Conservation (phyloP, 345 rosid species). For the Salix koriyanagi region DNA sequence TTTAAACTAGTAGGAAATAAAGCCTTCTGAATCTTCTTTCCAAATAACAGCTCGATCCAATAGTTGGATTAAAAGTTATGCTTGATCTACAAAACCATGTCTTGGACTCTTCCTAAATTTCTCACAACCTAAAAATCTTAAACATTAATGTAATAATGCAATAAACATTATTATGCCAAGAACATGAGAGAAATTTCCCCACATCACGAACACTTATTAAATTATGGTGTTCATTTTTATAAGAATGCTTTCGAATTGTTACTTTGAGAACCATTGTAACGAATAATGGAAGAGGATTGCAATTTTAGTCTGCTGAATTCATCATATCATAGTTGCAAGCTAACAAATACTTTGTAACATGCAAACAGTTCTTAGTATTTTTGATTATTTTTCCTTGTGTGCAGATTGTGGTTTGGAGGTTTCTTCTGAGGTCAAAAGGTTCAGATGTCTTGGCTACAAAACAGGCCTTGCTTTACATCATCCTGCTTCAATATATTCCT, state of each 20-base stretch:
- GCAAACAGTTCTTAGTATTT: neutral
- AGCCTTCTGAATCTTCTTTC: too few species aligned
- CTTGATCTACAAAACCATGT: too few species aligned
- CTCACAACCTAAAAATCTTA: too few species aligned
- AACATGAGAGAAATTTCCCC: too few species aligned
- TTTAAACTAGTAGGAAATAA: too few species aligned
- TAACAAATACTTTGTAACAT: neutral
- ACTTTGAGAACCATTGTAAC: neutral
- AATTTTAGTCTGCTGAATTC: neutral
- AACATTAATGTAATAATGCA: too few species aligned
- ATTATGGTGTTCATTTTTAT: neutral
- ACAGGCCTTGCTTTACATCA: slow-evolving; percentile 59
- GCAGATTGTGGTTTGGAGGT: slow-evolving; percentile 88
- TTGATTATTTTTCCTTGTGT: slow-evolving; percentile 17
- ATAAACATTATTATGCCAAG: too few species aligned
- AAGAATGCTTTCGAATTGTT: neutral
- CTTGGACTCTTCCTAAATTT: too few species aligned
- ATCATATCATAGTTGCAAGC: too few species aligned
- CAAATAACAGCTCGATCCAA: too few species aligned
- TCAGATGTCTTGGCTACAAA: slow-evolving; percentile 70
- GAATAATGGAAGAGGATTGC: neutral
- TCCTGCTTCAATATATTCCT: slow-evolving; percentile 71
- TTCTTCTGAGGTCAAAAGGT: slow-evolving; percentile 64
- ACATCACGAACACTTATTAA: neutral
- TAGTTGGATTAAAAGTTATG: too few species aligned